These are phyloP conservation scores for Whalleya microplaca DNA, from an alignment of 2,329 filamentous ascomycete genomes.

Conservation along the genomic window DNA sequence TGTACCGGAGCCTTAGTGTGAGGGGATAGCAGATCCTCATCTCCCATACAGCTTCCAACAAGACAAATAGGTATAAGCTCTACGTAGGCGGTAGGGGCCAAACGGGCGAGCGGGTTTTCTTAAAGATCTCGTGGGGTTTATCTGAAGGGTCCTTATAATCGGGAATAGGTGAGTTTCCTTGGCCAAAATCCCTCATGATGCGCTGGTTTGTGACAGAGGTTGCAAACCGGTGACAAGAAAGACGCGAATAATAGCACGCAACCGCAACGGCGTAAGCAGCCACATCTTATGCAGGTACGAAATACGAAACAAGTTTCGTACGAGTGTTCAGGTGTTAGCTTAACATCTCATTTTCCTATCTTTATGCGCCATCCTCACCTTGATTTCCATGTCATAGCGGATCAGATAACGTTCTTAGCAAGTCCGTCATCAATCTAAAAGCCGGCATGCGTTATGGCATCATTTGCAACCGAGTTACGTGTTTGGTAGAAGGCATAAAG, in stretches of 20 bases:
- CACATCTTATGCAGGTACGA: conserved; percentile 7
- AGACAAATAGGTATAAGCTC: conserved; percentile 9
- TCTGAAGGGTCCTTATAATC: neutral
- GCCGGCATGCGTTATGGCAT: neutral
- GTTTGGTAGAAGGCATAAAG: neutral
- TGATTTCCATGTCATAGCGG: neutral
- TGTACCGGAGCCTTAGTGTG: conserved; percentile 10
- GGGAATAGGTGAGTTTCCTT: neutral
- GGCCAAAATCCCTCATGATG: neutral
- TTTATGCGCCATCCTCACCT: neutral
- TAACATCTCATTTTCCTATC: neutral
- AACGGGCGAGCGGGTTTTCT: neutral
- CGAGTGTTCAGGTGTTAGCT: neutral
- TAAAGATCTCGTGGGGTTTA: neutral
- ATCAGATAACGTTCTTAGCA: neutral
- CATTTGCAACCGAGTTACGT: neutral
- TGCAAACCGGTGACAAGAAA: neutral
- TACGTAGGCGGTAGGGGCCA: conserved; percentile 1
- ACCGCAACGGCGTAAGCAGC: conserved; percentile 1
- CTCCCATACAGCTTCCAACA: conserved; percentile 14
- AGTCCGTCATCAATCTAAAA: neutral
- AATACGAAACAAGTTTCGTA: conserved; percentile 1
- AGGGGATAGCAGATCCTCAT: conserved; percentile 24
- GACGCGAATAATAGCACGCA: conserved; percentile 8
- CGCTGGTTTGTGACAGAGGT: too few species aligned